Base-by-base conservation (phyloP, 148 eudicot genomes). In the Chenopodium berlandieri region DNA sequence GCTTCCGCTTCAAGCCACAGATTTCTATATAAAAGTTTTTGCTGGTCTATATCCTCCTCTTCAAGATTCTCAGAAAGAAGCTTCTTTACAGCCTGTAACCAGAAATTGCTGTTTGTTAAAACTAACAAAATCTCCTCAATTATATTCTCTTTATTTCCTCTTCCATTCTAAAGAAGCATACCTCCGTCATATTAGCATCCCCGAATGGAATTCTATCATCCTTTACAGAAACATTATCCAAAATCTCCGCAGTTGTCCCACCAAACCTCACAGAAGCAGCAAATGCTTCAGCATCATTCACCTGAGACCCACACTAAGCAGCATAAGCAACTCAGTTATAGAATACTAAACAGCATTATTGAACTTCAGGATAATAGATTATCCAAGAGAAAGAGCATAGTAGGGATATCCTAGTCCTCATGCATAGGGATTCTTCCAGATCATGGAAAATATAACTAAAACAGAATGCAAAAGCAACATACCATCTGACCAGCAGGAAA, bases 1-100 rank as follows among this genome's bases (percentile, higher is more conserved):
- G 99, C 98, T 91, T 97, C 99, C 50, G 99, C 97, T 75, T 97
- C 98, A 65, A 94, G 97, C 99, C 99, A 97, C 54, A 97, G 83
- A 83, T 85, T 91, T 86, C 88, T 92, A 71, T 88, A 97, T 46
- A 92, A 79, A 68, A 87, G 84, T 82, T 87, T 84, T 54, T 90
- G 91, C 31, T 89, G 67, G 60, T 88, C 88, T 80, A 79, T 84
- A 79, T 82, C 90, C 84, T 92, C 91, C 80, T 88, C 82, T 31
- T 46, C 79, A 68, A 92, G 86, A 80, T 91, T 92, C 83, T 86
- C 92, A 66, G 85, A 81, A 47, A 94, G 93, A 52, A 90, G 87
- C 74, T 83, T 88, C 82, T 89, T 91, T 83, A 92, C 85, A 84
- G 88, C 93, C 99, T 96, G 89, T 27, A 27, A 27, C 30, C 86